A percentile compares a stretch with the other conserved stretches of the same genome.
Evolutionary conservation across 306 rosid species (phyloP).

Genomic region (Casuarina glauca): DNA sequence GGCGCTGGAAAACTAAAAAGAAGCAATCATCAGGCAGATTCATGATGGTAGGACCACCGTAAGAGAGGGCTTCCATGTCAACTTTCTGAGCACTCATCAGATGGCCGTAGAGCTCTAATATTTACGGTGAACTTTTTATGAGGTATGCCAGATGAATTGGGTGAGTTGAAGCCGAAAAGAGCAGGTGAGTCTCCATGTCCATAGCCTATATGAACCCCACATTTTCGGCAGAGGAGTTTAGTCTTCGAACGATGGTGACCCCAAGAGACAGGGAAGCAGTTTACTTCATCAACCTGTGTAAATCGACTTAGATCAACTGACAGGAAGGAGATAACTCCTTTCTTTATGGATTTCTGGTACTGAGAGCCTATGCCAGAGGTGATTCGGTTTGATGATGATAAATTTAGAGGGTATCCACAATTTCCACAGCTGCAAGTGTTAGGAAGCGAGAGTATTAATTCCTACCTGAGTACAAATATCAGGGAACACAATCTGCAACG

Average conservation of each 20-base stretch:
- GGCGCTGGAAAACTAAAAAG: conserved; percentile 44
- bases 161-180: conserved; percentile 51
- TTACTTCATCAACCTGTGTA: conserved; percentile 63
- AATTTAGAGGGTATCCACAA: conserved; percentile 67
- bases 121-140: conserved; percentile 47
- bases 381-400: conserved; percentile 55
- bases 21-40: conserved; percentile 65
- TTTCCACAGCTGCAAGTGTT: conserved; percentile 58
- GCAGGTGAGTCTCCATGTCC: conserved; percentile 50
- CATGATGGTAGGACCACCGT: conserved; percentile 39
- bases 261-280: conserved; percentile 53
- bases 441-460: neutral
- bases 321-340: conserved; percentile 52
- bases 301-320: conserved; percentile 63
- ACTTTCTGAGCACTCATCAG: conserved; percentile 49
- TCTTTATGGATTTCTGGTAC: conserved; percentile 49
- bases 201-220: conserved; percentile 64
- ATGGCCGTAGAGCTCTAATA: conserved; percentile 54
- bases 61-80: conserved; percentile 43
- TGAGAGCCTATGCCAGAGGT: conserved; percentile 56
- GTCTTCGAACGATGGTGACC: conserved; percentile 47
- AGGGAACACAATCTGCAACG: conserved; percentile 18
- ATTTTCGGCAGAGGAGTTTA: conserved; percentile 57
- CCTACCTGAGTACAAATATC: conserved; percentile 24
- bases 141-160: conserved; percentile 32